Percentiles rank a stretch among this genome's conserved stretches.
Conservation (phyloP, 176 grass and related monocot species). For the Bolboschoenus planiculmis region DNA sequence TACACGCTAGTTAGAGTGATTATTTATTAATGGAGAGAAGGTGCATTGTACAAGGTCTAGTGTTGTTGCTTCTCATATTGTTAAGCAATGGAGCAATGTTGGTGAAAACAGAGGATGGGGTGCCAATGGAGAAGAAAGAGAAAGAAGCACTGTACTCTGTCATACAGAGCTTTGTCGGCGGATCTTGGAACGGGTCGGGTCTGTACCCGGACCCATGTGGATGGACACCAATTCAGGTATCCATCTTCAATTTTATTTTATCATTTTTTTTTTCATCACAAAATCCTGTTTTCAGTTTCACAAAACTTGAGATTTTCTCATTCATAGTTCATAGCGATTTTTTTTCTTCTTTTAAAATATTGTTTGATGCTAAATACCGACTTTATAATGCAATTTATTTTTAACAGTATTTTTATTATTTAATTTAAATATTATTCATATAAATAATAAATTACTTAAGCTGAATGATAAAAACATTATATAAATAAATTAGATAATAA, state of each 20-base stretch:
- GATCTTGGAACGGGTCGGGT: slow-evolving; percentile 66
- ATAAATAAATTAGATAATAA: not conserved
- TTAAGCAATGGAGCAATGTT: not conserved
- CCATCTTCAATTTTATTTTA: not conserved
- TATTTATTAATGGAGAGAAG: slow-evolving; percentile 4
- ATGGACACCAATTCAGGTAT: slow-evolving; percentile 93
- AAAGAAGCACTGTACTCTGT: slow-evolving; percentile 50
- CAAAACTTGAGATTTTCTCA: not conserved
- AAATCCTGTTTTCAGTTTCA: not conserved
- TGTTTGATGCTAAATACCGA: not conserved
- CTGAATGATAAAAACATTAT: not conserved
- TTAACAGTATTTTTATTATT: too few relatives aligned
- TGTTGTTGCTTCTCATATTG: slow-evolving; percentile 8
- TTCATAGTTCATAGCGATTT: not conserved
- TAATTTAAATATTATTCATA: too few relatives aligned
- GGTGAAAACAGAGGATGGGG: slow-evolving; percentile 14
- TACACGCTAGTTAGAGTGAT: not conserved
- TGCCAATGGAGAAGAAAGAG: slow-evolving; percentile 67
- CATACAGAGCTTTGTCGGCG: slow-evolving; percentile 75
- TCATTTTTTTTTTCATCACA: not conserved
- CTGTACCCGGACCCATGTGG: slow-evolving; percentile 93
- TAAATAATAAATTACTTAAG: too few relatives aligned
- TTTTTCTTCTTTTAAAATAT: not conserved
- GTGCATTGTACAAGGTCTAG: not conserved
- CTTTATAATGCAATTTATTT: too few relatives aligned